Conservation (phyloP, 768 basidiomycete genomes). For the Stropharia rugosoannulata region DNA sequence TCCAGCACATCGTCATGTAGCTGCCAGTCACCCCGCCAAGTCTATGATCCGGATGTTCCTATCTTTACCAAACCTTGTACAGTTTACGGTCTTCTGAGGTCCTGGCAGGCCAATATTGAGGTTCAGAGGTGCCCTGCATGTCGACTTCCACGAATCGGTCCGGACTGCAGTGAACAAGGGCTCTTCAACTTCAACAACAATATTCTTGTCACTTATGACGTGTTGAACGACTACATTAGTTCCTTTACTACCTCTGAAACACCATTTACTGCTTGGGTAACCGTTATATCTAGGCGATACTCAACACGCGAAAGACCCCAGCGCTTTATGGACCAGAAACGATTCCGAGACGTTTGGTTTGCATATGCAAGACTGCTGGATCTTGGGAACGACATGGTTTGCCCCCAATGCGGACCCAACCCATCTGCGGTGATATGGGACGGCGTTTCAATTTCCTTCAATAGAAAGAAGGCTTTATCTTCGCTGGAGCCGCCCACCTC, state of each 20-base stretch:
- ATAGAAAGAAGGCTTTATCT: conserved; percentile 20
- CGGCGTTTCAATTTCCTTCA: conserved; percentile 26
- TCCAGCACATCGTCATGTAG: neutral
- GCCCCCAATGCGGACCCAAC: conserved; percentile 20
- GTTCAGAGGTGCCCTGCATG: conserved; percentile 9
- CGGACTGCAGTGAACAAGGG: conserved; percentile 20
- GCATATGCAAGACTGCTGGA: conserved; percentile 19
- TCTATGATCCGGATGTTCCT: neutral
- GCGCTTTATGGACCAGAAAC: neutral
- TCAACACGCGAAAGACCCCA: too few relatives aligned
- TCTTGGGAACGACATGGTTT: conserved; percentile 19
- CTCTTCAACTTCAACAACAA: conserved; percentile 32
- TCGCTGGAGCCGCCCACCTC: conserved; percentile 22
- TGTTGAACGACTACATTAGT: conserved; percentile 29
- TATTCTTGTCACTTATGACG: conserved; percentile 24
- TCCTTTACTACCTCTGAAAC: conserved; percentile 30
- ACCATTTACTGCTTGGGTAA: neutral
- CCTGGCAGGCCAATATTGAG: neutral
- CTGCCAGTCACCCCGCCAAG: neutral
- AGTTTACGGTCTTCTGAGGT: neutral
- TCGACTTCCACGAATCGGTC: conserved; percentile 19
- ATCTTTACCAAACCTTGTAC: too few relatives aligned
- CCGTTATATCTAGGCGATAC: too few relatives aligned
- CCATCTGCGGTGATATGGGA: conserved; percentile 26
- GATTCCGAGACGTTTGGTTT: conserved; percentile 31